phyloP scores from a whole-genome alignment of 306 rosid genomes.

The Vicia faba region DNA sequence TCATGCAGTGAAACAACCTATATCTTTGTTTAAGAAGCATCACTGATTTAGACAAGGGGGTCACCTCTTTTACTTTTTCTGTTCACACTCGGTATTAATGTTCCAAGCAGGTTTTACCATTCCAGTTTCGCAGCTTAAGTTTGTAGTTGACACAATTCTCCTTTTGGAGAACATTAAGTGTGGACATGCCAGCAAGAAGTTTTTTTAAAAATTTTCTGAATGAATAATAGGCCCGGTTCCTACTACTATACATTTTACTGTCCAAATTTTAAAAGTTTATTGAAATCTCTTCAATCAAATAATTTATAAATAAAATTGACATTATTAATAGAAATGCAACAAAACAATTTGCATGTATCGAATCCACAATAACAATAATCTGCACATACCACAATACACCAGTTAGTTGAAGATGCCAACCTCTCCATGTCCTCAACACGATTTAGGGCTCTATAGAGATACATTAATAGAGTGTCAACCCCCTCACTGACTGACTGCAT shows the following conservation, averaged over 20 bases:
- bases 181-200: slow-evolving; percentile 9
- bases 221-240: slow-evolving; percentile 12
- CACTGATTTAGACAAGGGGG: slow-evolving; percentile 19
- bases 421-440: slow-evolving; percentile 80
- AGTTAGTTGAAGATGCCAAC: slow-evolving; percentile 83
- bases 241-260: slow-evolving; percentile 11
- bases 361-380: slow-evolving; percentile 36
- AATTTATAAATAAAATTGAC: slow-evolving; percentile 18
- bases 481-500: slow-evolving; percentile 73
- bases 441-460: slow-evolving; percentile 88
- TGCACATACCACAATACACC: slow-evolving; percentile 83
- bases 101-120: slow-evolving; percentile 25
- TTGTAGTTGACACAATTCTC: slow-evolving; percentile 9
- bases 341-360: slow-evolving; percentile 41
- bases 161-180: slow-evolving; percentile 12
- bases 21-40: background rate
- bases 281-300: slow-evolving; percentile 28
- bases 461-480: slow-evolving; percentile 88
- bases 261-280: slow-evolving; percentile 16
- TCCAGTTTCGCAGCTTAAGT: slow-evolving; percentile 23
- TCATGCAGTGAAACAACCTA: slow-evolving; percentile 51
- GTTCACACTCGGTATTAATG: background rate
- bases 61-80: slow-evolving; percentile 6
- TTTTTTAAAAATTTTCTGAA: background rate
- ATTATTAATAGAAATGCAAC: slow-evolving; percentile 8